Evolutionary conservation across 768 basidiomycete genomes (phyloP), one percentile per base, ranked within the genome.

Genomic region (Kwoniella pini): DNA sequence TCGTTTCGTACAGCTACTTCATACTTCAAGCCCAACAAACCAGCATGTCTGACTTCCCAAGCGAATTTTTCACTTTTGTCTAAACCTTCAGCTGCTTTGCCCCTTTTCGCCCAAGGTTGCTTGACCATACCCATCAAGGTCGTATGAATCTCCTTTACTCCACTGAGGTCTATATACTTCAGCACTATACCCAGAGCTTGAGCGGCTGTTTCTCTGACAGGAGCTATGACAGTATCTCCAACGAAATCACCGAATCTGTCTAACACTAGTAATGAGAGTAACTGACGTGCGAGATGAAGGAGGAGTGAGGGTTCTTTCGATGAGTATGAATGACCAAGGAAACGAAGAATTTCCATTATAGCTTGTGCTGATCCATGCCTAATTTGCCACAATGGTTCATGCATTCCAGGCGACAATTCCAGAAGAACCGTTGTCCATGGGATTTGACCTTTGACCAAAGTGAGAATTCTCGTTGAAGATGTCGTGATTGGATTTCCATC

Each of bases 231-330:
- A 81, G 94, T 93, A 75, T 99, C 96, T 0, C 92, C 90, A 33
- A 96, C 87, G 74, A 94, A 99, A 79, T 99, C 96, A 2, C 94
- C 92, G 70, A 99, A 99, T n/a, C 96, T 87, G 76, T 99, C 96
- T 24, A 97, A 82, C 30, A 95, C 89, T 63, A 98, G 89, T 9
- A 98, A 86, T 68, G 87, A 88, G 2, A 98, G 84, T 51, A 96
- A 84, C 67, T 88, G 88, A 10, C 90, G 85, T 1, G 91, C 88
- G 15, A 98, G 80, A 59, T 87, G 17, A 2, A 72, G 57, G 4
- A 79, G 65, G 50, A 61, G 51, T 1, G 39, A 3, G 11, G 55
- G 36, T 38, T 66, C 46, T 9, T 46, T 59, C 21, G 30, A 45
- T 21, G 21, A n/a, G 42, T 11, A 26, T 2, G 52, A 51, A 26